Percentiles rank a stretch among this genome's conserved stretches.
Conservation (phyloP, 768 basidiomycete genomes). For the Amanita muscaria region DNA sequence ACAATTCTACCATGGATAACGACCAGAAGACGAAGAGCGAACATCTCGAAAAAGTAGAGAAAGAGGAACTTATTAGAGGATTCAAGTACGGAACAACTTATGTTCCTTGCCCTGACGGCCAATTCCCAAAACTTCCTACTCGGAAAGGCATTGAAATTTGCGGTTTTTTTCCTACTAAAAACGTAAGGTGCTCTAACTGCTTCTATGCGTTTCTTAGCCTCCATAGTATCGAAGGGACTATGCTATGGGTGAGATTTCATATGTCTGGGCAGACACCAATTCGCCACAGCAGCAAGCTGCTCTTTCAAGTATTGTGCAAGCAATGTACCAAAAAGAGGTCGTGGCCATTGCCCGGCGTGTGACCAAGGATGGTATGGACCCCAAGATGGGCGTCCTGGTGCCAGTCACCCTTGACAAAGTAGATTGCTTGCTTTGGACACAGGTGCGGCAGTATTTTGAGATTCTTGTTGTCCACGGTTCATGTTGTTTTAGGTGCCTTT, state of each 20-base stretch:
- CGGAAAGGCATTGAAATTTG: conserved; percentile 82
- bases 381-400: conserved; percentile 76
- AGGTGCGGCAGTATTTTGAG: conserved; percentile 36
- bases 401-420: conserved; percentile 56
- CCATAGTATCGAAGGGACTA: conserved; percentile 74
- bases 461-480: background rate
- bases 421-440: conserved; percentile 79
- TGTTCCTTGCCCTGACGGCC: conserved; percentile 79
- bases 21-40: conserved; percentile 26
- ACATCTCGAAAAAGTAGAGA: conserved; percentile 50
- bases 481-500: conserved; percentile 68
- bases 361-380: conserved; percentile 58
- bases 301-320: conserved; percentile 80
- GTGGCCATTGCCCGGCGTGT: conserved; percentile 85
- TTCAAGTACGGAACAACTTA: conserved; percentile 90
- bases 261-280: conserved; percentile 69
- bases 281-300: conserved; percentile 70
- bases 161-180: conserved; percentile 65
- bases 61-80: conserved; percentile 70
- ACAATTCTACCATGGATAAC: conserved; percentile 18
- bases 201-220: conserved; percentile 1
- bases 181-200: conserved; percentile 34
- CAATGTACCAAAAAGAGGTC: conserved; percentile 58
- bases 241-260: conserved; percentile 77
- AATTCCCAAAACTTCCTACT: conserved; percentile 67